Conservation (phyloP, 129 eudicot genomes). For the Ambrosia artemisiifolia region DNA sequence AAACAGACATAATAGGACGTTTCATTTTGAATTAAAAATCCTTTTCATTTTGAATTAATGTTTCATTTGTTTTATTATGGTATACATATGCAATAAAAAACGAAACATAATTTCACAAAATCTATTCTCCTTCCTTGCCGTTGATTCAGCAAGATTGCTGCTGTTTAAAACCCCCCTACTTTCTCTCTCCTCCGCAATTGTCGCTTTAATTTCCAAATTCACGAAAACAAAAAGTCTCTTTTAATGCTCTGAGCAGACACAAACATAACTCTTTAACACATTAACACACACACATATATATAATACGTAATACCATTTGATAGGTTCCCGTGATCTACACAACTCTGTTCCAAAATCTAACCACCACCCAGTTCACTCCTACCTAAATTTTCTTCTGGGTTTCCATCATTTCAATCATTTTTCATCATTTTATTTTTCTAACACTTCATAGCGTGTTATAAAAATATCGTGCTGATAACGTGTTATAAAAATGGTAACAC, state of each 20-base stretch:
- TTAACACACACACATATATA: slow-evolving; percentile 3
- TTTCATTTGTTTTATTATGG: no score
- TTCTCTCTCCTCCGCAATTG: slow-evolving; percentile 35
- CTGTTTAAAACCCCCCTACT: slow-evolving; percentile 1
- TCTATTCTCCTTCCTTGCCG: slow-evolving; percentile 17
- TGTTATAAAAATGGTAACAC: not conserved
- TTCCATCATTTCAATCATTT: not conserved
- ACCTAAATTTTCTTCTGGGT: slow-evolving; percentile 27
- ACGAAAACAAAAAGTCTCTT: not conserved
- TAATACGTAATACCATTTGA: slow-evolving; percentile 9
- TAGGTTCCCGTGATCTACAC: slow-evolving; percentile 32
- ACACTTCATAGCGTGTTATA: no score
- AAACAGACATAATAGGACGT: no score
- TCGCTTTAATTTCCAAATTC: slow-evolving; percentile 26
- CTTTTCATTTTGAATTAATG: no score
- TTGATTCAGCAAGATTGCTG: slow-evolving; percentile 35
- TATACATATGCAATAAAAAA: not conserved
- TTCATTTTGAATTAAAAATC: no score
- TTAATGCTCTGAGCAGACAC: slow-evolving; percentile 2
- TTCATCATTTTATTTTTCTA: not conserved
- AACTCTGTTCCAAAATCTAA: not conserved
- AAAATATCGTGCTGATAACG: no score
- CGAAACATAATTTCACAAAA: slow-evolving; percentile 7
- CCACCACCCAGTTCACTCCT: slow-evolving; percentile 22
- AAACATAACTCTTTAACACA: no score